phyloP scores from a whole-genome alignment of 495 filamentous ascomycete genomes.

The Aspergillus sclerotiicarbonarius region DNA sequence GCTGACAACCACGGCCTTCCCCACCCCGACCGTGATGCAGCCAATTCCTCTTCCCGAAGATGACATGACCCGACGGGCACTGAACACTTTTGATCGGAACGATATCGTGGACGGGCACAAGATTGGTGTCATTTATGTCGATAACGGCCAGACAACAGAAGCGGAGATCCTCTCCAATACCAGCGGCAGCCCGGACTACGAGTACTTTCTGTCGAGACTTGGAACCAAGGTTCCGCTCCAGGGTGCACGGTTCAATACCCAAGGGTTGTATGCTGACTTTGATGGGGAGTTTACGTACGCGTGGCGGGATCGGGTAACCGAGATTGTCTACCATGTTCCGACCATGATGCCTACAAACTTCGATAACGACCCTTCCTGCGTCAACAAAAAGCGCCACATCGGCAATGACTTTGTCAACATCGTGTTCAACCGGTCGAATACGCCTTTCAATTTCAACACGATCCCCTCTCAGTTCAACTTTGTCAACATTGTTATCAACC shows the following conservation, averaged over 20 bases:
- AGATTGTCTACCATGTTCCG: slow-evolving; percentile 92
- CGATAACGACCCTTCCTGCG: slow-evolving; percentile 68
- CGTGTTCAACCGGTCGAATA: slow-evolving; percentile 91
- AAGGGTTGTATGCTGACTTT: slow-evolving; percentile 79
- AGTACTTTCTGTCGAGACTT: slow-evolving; percentile 73
- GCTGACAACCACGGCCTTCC: slow-evolving; percentile 59
- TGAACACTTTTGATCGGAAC: slow-evolving; percentile 79
- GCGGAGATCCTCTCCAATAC: slow-evolving; percentile 81
- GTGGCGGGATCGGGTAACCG: slow-evolving; percentile 92
- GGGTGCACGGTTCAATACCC: slow-evolving; percentile 84
- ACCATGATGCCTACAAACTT: slow-evolving; percentile 94
- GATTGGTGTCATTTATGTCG: slow-evolving; percentile 90
- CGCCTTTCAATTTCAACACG: slow-evolving; percentile 83
- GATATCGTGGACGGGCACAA: slow-evolving; percentile 94
- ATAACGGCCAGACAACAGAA: slow-evolving; percentile 76
- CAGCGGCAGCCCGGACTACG: slow-evolving; percentile 79
- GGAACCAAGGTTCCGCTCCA: slow-evolving; percentile 77
- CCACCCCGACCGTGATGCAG: slow-evolving; percentile 63
- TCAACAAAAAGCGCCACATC: slow-evolving; percentile 89
- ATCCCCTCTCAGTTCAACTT: slow-evolving; percentile 93
- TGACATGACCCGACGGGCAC: slow-evolving; percentile 70
- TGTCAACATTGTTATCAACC: slow-evolving; percentile 93
- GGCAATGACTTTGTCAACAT: slow-evolving; percentile 99
- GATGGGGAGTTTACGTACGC: slow-evolving; percentile 87
- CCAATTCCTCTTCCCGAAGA: slow-evolving; percentile 83